phyloP scores from a whole-genome alignment of 202 grass and related monocot genomes.

The Bolboschoenoplectus hybrid region DNA sequence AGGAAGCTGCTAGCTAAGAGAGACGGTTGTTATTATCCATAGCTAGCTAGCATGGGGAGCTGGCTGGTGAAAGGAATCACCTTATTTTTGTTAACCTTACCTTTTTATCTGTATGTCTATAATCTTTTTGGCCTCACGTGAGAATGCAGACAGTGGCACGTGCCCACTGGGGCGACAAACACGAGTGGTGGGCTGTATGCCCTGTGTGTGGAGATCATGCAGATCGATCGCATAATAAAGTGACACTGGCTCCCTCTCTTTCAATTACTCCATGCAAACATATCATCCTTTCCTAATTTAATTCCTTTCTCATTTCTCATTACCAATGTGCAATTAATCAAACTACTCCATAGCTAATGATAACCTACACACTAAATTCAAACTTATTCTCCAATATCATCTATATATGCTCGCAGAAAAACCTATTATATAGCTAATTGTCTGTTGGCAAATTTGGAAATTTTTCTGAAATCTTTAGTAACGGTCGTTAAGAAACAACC shows the following conservation, averaged over 20 bases:
- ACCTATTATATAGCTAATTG: no score
- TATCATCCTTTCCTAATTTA: not conserved
- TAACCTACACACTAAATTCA: no score
- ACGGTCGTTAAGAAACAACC: no score
- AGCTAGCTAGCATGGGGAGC: slow-evolving; percentile 1
- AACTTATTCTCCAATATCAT: no score
- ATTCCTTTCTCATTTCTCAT: not conserved
- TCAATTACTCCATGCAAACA: slow-evolving; percentile 23
- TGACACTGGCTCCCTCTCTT: slow-evolving; percentile 6
- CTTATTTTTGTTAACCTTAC: slow-evolving; percentile 31
- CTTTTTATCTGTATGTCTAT: slow-evolving; percentile 41
- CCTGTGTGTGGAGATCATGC: slow-evolving; percentile 17
- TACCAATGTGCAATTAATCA: slow-evolving; percentile 13
- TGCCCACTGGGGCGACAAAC: slow-evolving; percentile 40
- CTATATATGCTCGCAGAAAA: no score
- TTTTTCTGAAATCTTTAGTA: no score
- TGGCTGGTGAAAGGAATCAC: slow-evolving; percentile 19
- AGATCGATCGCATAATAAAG: slow-evolving; percentile 42
- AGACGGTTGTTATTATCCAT: not conserved
- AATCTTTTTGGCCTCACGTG: slow-evolving; percentile 46
- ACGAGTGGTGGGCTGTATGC: slow-evolving; percentile 28
- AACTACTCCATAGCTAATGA: no score
- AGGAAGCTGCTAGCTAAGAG: not conserved
- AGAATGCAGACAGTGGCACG: slow-evolving; percentile 35
- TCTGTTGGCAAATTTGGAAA: no score